These are phyloP conservation scores for Boletus reticuloceps DNA, from an alignment of 768 basidiomycete species.

Conservation along the genomic window DNA sequence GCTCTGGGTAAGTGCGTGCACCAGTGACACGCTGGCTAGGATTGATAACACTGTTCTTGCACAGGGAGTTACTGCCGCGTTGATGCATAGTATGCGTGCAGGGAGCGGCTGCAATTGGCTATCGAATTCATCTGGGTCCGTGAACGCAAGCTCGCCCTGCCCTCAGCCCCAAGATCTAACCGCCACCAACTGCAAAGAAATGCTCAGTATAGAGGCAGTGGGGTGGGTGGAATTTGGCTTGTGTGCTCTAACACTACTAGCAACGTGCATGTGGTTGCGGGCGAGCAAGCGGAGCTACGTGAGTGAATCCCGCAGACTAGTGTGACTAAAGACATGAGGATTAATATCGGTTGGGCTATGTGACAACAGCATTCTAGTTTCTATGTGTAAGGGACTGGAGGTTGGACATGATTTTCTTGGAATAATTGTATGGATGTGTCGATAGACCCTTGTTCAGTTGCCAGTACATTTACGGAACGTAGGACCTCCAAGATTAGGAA, in stretches of 20 bases:
- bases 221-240: conserved; percentile 76
- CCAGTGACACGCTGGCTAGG: neutral
- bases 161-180: conserved; percentile 20
- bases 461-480: too few relatives aligned
- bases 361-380: conserved; percentile 32
- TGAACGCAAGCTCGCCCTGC: conserved; percentile 24
- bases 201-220: conserved; percentile 68
- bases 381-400: conserved; percentile 23
- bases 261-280: conserved; percentile 54
- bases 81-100: conserved; percentile 62
- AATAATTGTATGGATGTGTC: neutral
- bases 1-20: conserved; percentile 56
- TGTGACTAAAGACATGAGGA: conserved; percentile 28
- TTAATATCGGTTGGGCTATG: conserved; percentile 19
- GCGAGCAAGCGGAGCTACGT: conserved; percentile 38
- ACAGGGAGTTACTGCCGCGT: conserved; percentile 65
- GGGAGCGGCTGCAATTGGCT: conserved; percentile 58
- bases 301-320: conserved; percentile 42
- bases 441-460: too few relatives aligned
- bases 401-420: neutral
- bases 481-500: too few relatives aligned
- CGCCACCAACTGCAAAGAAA: conserved; percentile 59
- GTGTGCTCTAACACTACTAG: conserved; percentile 51
- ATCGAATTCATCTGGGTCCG: conserved; percentile 34
- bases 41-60: conserved; percentile 3